Base-by-base conservation (phyloP, 2,329 filamentous ascomycete species). In the Plectosphaerella sp. region DNA sequence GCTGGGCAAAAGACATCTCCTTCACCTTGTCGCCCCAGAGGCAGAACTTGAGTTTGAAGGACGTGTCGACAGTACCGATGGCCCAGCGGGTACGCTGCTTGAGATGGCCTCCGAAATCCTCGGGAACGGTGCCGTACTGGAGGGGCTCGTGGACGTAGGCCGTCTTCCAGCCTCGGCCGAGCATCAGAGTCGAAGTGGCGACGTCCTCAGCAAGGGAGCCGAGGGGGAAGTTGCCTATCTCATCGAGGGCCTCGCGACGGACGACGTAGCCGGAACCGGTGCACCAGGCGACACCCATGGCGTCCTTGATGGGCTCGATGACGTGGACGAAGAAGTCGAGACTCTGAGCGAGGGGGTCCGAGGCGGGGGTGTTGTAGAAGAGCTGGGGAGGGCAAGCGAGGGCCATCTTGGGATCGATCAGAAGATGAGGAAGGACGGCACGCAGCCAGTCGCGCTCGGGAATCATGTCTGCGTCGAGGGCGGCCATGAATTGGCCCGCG, bases 381-480 rank as follows among this genome's bases (percentile, higher is more conserved):
- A 82, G 73, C 68, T 84, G 80, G 12, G 80, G 79, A 24, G 80
- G 80, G 59, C 79, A 83, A n/a, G 77, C 79, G 47, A 84, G 71
- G 47, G 78, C 79, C 70, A 83, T 72, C 62, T 78, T 80, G 42
- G 74, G 69, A 59, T 85, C 79, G 53, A 72, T 64, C n/a, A 85
- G 59, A 51, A 85, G 64, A 61, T 86, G 83, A 51, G 83, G 79
- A n/a, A 85, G 64, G 15, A 82, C 62, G 25, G 79, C 76, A 39
- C 82, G 77, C 15, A 86, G 72, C 80, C 82, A 86, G 46, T 79
- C 68, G 49, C 70, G 72, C 62, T 85, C 80, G 7, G 82, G 79
- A 64, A 87, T 86, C 84, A 87, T 87, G 61, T 87, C 84, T 18
- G 83, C 83, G 61, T 87, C 84, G 35, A 87, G 68, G 39, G 79